These are phyloP conservation scores for Ogataea zsoltii DNA, from an alignment of 805 yeast genomes.

Conservation along the genomic window DNA sequence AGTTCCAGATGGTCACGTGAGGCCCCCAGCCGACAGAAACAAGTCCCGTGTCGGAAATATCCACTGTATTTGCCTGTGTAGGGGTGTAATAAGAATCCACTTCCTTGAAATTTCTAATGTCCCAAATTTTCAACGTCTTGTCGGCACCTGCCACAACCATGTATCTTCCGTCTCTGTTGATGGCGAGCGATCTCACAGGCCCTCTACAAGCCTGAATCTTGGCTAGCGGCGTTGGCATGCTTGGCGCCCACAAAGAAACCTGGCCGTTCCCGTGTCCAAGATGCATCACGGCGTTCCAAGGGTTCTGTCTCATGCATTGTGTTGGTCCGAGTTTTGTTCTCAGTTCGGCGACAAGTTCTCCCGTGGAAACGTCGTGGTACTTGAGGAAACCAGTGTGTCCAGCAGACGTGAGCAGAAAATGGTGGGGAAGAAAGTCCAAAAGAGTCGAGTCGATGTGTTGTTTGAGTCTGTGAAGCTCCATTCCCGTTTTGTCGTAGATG, in stretches of 20 bases:
- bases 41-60: conserved; percentile 85
- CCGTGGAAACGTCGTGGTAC: conserved; percentile 95
- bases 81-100: conserved; percentile 72
- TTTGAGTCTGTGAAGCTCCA: conserved; percentile 87
- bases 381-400: conserved; percentile 88
- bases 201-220: conserved; percentile 82
- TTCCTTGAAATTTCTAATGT: conserved; percentile 78
- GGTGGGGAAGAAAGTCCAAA: conserved; percentile 90
- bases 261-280: conserved; percentile 92
- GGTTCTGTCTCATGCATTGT: conserved; percentile 83
- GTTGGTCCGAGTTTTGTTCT: conserved; percentile 92
- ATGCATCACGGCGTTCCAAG: conserved; percentile 94
- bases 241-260: conserved; percentile 92
- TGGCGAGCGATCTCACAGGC: conserved; percentile 80
- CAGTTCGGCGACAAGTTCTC: conserved; percentile 76
- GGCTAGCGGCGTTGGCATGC: conserved; percentile 80
- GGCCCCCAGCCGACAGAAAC: conserved; percentile 95
- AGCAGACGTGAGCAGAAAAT: conserved; percentile 80
- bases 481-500: conserved; percentile 87
- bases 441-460: conserved; percentile 85
- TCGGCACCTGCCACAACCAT: conserved; percentile 95
- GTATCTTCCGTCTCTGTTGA: conserved; percentile 89
- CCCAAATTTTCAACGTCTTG: conserved; percentile 86
- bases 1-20: conserved; percentile 91
- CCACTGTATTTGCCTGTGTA: conserved; percentile 79